Percentiles rank a stretch among this genome's conserved stretches.
Evolutionary conservation across 2,329 filamentous ascomycete genomes (phyloP).

Genomic region (Pezicula rhizophila): DNA sequence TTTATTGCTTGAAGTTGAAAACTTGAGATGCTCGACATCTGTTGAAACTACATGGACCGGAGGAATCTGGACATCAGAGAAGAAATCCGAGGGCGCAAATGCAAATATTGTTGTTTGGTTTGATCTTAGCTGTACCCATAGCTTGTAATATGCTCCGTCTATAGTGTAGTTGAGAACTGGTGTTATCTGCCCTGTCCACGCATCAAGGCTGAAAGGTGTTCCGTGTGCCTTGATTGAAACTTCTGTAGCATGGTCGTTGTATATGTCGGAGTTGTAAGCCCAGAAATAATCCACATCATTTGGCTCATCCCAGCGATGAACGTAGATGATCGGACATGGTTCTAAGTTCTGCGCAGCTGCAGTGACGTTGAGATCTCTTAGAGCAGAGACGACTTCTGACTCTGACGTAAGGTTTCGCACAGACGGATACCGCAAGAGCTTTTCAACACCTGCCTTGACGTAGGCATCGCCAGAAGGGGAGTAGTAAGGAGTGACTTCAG

Average conservation of each 20-base stretch:
- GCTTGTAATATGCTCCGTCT: neutral
- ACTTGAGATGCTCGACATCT: no score
- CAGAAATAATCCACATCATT: constrained; percentile 7
- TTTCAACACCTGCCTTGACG: constrained; percentile 2
- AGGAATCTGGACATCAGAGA: no score
- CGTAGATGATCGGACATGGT: constrained; percentile 2
- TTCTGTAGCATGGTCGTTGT: constrained; percentile 1
- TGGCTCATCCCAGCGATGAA: constrained; percentile 6
- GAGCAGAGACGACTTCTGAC: no score
- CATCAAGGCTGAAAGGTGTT: constrained; percentile 3
- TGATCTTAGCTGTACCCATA: constrained; percentile 1
- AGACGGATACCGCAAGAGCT: neutral
- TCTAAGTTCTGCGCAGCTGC: constrained; percentile 2
- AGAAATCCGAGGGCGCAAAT: neutral
- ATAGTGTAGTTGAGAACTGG: constrained; percentile 1
- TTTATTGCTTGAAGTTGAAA: no score
- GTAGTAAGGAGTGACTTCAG: constrained; percentile 3
- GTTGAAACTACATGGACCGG: no score
- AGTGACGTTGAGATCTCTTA: neutral
- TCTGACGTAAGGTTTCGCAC: constrained; percentile 1
- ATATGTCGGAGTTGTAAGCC: constrained; percentile 4
- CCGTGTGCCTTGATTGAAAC: constrained; percentile 3
- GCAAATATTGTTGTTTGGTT: constrained; percentile 4
- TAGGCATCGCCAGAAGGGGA: neutral
- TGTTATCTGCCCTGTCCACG: constrained; percentile 5